phyloP scores from a whole-genome alignment of 257 asterid species.

The Solanum arcanum region DNA sequence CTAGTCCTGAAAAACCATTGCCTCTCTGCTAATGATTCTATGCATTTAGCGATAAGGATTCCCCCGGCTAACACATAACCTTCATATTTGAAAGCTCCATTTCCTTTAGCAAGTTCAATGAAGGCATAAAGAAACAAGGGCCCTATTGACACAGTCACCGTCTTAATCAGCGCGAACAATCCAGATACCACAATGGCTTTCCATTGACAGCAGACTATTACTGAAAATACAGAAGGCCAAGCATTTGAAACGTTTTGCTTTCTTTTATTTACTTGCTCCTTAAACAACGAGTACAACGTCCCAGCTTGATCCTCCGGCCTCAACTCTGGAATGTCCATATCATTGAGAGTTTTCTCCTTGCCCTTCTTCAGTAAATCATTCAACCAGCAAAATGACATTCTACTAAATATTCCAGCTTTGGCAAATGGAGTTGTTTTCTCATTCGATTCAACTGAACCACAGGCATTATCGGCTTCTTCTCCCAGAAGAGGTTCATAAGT shows the following conservation, averaged over 20 bases:
- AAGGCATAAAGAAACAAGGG: constrained; percentile 28
- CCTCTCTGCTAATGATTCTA: constrained; percentile 29
- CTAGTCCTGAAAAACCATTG: constrained; percentile 28
- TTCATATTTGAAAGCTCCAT: constrained; percentile 5
- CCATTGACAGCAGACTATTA: constrained; percentile 13
- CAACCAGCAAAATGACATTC: constrained; percentile 21
- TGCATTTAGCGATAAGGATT: constrained; percentile 13
- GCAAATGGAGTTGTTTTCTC: constrained; percentile 13
- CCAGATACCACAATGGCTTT: constrained; percentile 20
- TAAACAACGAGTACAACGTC: constrained; percentile 9
- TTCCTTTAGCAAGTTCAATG: constrained; percentile 18
- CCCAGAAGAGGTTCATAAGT: constrained; percentile 1
- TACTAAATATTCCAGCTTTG: constrained; percentile 12
- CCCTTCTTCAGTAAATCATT: constrained; percentile 20
- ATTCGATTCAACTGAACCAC: neutral
- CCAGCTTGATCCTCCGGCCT: constrained; percentile 14
- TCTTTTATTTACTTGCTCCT: constrained; percentile 3
- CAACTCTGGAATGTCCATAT: constrained; percentile 17
- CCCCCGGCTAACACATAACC: constrained; percentile 13
- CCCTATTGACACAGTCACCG: constrained; percentile 11
- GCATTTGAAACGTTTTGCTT: neutral
- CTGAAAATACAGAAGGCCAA: neutral
- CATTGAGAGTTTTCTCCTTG: constrained; percentile 7
- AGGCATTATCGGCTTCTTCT: neutral
- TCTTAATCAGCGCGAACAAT: constrained; percentile 15